Base-by-base conservation (phyloP, 2,329 filamentous ascomycete genomes). In the Calonectria pseudoreteaudii region DNA sequence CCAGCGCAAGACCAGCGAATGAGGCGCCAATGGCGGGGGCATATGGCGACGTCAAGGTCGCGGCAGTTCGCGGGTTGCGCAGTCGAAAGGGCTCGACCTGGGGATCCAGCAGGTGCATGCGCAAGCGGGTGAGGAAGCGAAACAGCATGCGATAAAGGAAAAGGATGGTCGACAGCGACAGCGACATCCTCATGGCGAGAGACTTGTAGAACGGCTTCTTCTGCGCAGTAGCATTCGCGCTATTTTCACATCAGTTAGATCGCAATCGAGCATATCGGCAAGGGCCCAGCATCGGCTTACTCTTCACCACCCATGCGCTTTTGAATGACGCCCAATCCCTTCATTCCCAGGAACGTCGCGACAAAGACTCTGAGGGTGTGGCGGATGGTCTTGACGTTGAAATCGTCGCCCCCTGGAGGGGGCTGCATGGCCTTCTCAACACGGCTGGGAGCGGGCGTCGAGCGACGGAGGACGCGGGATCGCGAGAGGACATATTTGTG, bases 21-120 rank as follows among this genome's bases (percentile, higher is more conserved):
- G 94, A 95, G 8, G 96, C 96, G 14, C 96, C 97, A n/a, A 98
- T 89, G 2, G 96, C 95, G 0, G 96, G 96, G 0, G 96, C 94
- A 82, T 95, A 94, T 13, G 90, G 90, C 2, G 95, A 98, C 0
- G 95, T 98, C 71, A 99, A 88, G 0, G 94, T 91, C 26, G 88
- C 88, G 0, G 94, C 90, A 16, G 95, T 91, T 23, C 91, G 91
- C 0, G 96, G 96, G 80, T 98, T 98, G 68, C 96, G 93, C 71
- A 90, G 88, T 18, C 95, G 91, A 85, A 98, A 98, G 0, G 94
- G 93, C 69, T 91, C 90, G 1, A 96, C 95, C 71, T 94, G 91
- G n/a, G 94, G 91, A 44, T 94, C 93, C 52, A 97, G 91, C 5
- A 99, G 88, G 76, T 95, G 95, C 1, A 90, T 88, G 62, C 96